phyloP scores from a whole-genome alignment of 2,329 filamentous ascomycete species.

The Colletotrichum cuscutae region DNA sequence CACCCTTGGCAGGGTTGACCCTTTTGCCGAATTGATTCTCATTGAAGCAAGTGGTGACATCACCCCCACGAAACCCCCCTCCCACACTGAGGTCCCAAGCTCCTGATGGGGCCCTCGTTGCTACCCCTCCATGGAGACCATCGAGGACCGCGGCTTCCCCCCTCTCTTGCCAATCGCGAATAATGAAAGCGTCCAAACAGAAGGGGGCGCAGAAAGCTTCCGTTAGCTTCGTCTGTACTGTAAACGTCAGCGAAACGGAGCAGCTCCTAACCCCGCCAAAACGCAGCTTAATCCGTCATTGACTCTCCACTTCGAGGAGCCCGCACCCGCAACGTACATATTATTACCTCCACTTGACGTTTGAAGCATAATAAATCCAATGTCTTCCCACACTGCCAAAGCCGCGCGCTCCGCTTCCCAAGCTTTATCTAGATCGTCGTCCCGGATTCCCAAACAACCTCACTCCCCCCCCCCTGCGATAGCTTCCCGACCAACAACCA shows the following conservation, averaged over 20 bases:
- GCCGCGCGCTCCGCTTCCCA: conserved; percentile 25
- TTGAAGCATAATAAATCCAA: neutral
- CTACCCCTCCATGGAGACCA: conserved; percentile 4
- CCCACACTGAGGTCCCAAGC: neutral
- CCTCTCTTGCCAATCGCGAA: conserved; percentile 3
- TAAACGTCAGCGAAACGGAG: conserved; percentile 16
- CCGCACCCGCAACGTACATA: neutral
- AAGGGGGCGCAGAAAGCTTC: neutral
- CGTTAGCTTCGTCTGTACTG: neutral
- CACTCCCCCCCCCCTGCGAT: neutral
- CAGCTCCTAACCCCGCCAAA: neutral
- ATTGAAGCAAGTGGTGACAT: conserved; percentile 26
- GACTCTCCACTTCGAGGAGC: neutral
- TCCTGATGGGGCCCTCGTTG: neutral
- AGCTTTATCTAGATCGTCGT: conserved; percentile 9
- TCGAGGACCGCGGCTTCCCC: neutral
- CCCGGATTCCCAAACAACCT: conserved; percentile 2
- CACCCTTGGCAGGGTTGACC: neutral
- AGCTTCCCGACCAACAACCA: conserved; percentile 13
- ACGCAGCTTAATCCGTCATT: neutral
- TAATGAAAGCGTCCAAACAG: neutral
- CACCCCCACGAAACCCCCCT: conserved; percentile 21
- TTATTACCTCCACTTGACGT: neutral
- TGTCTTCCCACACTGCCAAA: conserved; percentile 18
- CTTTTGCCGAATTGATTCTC: conserved; percentile 5